Evolutionary conservation across 192 early-diverging fungal genomes (phyloP).

Genomic region (Podila clonocystis): DNA sequence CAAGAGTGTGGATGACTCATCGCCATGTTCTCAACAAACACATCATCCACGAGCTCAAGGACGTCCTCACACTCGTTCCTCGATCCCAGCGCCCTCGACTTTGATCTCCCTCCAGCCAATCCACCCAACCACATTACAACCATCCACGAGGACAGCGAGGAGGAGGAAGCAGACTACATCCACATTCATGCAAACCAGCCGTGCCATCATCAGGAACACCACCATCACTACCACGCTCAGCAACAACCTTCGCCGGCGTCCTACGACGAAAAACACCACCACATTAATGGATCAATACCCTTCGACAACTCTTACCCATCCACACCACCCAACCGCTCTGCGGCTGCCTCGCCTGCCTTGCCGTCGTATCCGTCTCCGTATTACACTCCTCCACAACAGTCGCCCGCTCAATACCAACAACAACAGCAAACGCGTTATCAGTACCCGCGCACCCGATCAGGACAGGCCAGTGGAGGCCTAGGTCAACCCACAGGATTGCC

Average conservation of each 20-base stretch:
- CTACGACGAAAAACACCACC: not conserved
- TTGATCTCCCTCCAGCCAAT: conserved; percentile 35
- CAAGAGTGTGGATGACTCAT: not conserved
- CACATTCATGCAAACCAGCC: conserved; percentile 29
- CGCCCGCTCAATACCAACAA: conserved; percentile 1
- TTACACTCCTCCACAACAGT: conserved; percentile 21
- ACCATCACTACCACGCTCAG: too few relatives aligned
- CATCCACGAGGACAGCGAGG: conserved; percentile 43
- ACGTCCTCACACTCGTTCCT: conserved; percentile 32
- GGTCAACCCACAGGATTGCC: conserved; percentile 14
- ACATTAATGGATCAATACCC: not conserved
- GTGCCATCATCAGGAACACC: conserved; percentile 6
- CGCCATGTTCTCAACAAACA: conserved; percentile 26
- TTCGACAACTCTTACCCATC: not conserved
- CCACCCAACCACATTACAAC: conserved; percentile 37
- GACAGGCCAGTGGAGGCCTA: conserved; percentile 7
- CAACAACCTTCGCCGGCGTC: too few relatives aligned
- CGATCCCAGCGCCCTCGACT: conserved; percentile 41
- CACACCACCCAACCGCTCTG: conserved; percentile 17
- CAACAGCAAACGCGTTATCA: conserved; percentile 34
- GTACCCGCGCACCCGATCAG: conserved; percentile 33
- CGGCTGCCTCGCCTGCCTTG: conserved; percentile 22
- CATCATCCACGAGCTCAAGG: conserved; percentile 14
- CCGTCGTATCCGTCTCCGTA: conserved; percentile 18
- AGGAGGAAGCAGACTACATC: conserved; percentile 39